phyloP scores from a whole-genome alignment of 176 grass and related monocot species.

The Miscanthus lutarioriparius region DNA sequence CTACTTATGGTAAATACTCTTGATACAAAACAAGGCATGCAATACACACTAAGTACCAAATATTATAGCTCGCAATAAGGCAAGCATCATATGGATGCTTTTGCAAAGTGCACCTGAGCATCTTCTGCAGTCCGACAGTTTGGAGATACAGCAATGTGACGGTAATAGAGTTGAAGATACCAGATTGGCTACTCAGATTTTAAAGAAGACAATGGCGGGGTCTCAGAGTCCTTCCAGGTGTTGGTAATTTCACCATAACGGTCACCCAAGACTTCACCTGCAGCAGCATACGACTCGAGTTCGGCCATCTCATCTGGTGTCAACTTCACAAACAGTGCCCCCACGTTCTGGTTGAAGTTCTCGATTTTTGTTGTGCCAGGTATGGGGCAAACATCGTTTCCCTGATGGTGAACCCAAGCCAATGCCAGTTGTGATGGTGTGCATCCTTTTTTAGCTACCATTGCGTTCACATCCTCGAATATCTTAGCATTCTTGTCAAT shows the following conservation, averaged over 20 bases:
- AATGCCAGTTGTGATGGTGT: conserved; percentile 23
- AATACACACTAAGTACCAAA: neutral
- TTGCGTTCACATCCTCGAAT: neutral
- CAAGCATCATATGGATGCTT: neutral
- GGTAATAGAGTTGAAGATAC: neutral
- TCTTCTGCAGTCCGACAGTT: neutral
- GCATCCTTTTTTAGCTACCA: neutral
- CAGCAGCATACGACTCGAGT: neutral
- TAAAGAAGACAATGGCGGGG: neutral
- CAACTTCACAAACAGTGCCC: neutral
- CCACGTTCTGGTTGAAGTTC: conserved; percentile 42
- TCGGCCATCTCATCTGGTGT: neutral
- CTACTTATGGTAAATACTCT: neutral
- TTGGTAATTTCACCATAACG: neutral
- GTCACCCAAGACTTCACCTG: neutral
- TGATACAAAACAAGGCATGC: neutral
- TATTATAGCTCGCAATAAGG: neutral
- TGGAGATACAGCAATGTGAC: neutral
- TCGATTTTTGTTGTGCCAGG: conserved; percentile 58
- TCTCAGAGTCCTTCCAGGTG: neutral
- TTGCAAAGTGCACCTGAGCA: neutral
- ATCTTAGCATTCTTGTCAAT: neutral
- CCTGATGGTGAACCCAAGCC: conserved; percentile 59
- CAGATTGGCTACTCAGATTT: neutral
- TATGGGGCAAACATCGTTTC: conserved; percentile 60